A percentile compares a stretch with the other conserved stretches of the same genome.
These are phyloP conservation scores for Apiospora pterosperma DNA, from an alignment of 2,329 filamentous ascomycete species.

Conservation along the genomic window DNA sequence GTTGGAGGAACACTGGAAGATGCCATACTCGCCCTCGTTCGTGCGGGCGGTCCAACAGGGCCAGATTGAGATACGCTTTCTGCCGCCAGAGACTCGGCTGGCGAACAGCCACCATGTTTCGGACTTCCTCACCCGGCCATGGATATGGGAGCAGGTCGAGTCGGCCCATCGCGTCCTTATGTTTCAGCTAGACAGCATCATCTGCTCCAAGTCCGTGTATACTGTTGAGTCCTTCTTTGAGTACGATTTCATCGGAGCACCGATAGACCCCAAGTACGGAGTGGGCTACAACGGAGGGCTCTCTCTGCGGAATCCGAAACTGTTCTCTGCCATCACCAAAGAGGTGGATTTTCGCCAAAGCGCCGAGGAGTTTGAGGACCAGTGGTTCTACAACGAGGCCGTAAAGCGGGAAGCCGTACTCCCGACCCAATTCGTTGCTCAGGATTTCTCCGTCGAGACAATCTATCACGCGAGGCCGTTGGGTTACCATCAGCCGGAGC, in stretches of 20 bases:
- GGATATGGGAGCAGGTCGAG: conserved; percentile 34
- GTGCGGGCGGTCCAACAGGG: conserved; percentile 29
- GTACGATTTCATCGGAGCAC: conserved; percentile 32
- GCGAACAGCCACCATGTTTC: conserved; percentile 31
- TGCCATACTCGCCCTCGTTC: conserved; percentile 27
- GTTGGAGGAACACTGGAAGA: conserved; percentile 17
- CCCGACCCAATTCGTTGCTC: conserved; percentile 20
- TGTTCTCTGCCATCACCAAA: conserved; percentile 18
- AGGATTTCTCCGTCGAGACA: conserved; percentile 26
- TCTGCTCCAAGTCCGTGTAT: conserved; percentile 27
- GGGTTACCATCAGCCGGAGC: conserved; percentile 23
- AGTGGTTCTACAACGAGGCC: conserved; percentile 24
- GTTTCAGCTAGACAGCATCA: conserved; percentile 36
- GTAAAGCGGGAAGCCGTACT: conserved; percentile 14
- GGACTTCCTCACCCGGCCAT: conserved; percentile 28
- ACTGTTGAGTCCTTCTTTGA: conserved; percentile 31
- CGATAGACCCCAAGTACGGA: conserved; percentile 18
- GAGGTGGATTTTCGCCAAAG: conserved; percentile 15
- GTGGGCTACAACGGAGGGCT: conserved; percentile 28
- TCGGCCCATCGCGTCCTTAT: conserved; percentile 31
- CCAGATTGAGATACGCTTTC: conserved; percentile 32
- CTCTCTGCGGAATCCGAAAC: conserved; percentile 25
- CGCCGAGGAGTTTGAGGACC: conserved; percentile 24
- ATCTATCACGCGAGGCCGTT: conserved; percentile 24
- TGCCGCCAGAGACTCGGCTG: conserved; percentile 32